Conservation (phyloP, 306 rosid genomes). For the Pueraria montana region DNA sequence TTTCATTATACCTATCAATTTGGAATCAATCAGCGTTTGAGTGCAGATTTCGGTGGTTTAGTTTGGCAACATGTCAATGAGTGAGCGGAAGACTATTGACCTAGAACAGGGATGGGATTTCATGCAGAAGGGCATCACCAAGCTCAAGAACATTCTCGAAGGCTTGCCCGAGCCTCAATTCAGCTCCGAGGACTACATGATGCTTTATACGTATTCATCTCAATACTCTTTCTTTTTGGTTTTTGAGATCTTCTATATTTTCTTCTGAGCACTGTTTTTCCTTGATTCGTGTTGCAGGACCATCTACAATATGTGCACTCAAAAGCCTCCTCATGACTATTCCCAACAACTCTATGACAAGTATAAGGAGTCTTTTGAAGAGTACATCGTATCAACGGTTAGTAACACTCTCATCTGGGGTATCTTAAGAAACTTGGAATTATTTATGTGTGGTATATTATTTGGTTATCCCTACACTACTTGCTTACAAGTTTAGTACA, state of each 20-base stretch:
- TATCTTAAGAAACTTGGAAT: not conserved
- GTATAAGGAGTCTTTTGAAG: conserved; percentile 72
- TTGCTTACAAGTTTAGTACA: not conserved
- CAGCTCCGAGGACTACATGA: conserved; percentile 66
- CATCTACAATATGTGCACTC: conserved; percentile 85
- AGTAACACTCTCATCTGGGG: conserved; percentile 40
- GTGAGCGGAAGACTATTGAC: conserved; percentile 63
- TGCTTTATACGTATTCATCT: conserved; percentile 60
- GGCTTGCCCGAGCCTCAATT: conserved; percentile 69
- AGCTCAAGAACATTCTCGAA: conserved; percentile 75
- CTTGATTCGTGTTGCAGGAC: conserved; percentile 59
- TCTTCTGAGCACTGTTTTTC: not conserved
- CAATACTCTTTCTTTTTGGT: not conserved
- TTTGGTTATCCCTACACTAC: not conserved
- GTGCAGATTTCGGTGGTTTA: conserved; percentile 34
- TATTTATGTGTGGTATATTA: not conserved
- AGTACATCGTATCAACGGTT: conserved; percentile 63
- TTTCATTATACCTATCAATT: not conserved
- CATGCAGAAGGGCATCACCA: conserved; percentile 67
- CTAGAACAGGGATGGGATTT: conserved; percentile 75
- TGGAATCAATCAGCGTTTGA: not conserved
- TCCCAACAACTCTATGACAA: conserved; percentile 81
- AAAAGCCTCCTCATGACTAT: conserved; percentile 81
- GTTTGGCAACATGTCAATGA: conserved; percentile 50
- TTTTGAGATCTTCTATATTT: conserved; percentile 8